Conservation (phyloP, 805 yeast genomes). For the Hanseniaspora osmophila region DNA sequence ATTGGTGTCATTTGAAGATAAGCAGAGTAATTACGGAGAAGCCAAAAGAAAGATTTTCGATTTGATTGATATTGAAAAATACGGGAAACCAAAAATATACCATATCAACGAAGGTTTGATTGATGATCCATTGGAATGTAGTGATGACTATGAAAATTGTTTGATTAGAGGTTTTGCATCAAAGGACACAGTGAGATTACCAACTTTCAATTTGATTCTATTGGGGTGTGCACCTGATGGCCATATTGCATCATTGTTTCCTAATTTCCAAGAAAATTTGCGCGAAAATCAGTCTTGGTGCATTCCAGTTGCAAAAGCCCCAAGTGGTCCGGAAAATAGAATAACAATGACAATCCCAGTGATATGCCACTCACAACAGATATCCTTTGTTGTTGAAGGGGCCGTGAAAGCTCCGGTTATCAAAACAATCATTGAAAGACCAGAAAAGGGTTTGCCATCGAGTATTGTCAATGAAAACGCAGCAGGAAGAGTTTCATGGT, state of each 20-base stretch:
- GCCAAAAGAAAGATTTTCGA: conserved; percentile 76
- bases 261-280: conserved; percentile 67
- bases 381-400: conserved; percentile 93
- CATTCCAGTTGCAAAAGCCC: conserved; percentile 82
- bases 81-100: conserved; percentile 52
- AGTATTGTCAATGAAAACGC: conserved; percentile 89
- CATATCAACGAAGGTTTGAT: conserved; percentile 71
- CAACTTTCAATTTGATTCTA: conserved; percentile 81
- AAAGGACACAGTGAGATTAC: conserved; percentile 89
- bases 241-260: conserved; percentile 92
- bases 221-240: conserved; percentile 99
- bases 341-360: conserved; percentile 89
- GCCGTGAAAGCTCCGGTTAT: conserved; percentile 86
- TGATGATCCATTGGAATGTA: conserved; percentile 78
- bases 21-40: conserved; percentile 80
- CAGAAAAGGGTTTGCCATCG: conserved; percentile 91
- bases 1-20: conserved; percentile 71
- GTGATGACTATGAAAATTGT: conserved; percentile 80
- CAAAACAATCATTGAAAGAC: conserved; percentile 86
- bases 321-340: conserved; percentile 73
- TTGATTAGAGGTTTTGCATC: conserved; percentile 85
- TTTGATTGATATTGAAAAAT: conserved; percentile 23
- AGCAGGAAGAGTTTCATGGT: conserved; percentile 95
- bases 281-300: conserved; percentile 92
- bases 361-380: conserved; percentile 82